Conservation (phyloP, 352 stramenopile species). For the Phytopythium boreale region DNA sequence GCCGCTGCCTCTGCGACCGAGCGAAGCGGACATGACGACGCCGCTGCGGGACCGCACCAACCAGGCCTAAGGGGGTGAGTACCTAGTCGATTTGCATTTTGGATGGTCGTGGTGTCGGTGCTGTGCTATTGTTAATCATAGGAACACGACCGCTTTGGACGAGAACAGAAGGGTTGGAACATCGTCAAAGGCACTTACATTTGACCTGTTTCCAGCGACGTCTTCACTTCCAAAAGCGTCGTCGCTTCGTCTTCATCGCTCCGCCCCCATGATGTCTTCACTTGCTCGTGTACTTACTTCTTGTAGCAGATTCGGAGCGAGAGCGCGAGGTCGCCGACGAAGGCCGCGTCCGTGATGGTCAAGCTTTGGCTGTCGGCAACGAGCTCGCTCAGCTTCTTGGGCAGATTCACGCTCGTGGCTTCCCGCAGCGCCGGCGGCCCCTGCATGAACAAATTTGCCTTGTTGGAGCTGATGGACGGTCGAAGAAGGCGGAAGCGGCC, state of each 20-base stretch:
- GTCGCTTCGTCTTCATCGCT: background rate
- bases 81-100: background rate
- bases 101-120: background rate
- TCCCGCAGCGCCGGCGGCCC: slow-evolving; percentile 76
- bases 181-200: background rate
- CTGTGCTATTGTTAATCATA: slow-evolving; percentile 1
- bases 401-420: slow-evolving; percentile 90
- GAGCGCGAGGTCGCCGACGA: slow-evolving; percentile 78
- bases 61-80: slow-evolving; percentile 15
- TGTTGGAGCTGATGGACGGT: slow-evolving; percentile 65
- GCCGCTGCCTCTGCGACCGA: slow-evolving; percentile 15
- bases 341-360: slow-evolving; percentile 94
- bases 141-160: background rate
- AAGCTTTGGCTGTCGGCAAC: slow-evolving; percentile 88
- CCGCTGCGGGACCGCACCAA: slow-evolving; percentile 45
- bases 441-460: slow-evolving; percentile 79
- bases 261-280: background rate
- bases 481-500: slow-evolving; percentile 63
- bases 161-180: background rate
- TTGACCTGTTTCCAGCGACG: background rate
- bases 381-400: slow-evolving; percentile 88
- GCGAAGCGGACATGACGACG: slow-evolving; percentile 12
- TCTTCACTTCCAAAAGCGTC: background rate
- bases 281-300: slow-evolving; percentile 1
- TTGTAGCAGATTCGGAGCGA: slow-evolving; percentile 63